Evolutionary conservation across 2,329 filamentous ascomycete genomes (phyloP).

Genomic region (Aspergillus sclerotialis): DNA sequence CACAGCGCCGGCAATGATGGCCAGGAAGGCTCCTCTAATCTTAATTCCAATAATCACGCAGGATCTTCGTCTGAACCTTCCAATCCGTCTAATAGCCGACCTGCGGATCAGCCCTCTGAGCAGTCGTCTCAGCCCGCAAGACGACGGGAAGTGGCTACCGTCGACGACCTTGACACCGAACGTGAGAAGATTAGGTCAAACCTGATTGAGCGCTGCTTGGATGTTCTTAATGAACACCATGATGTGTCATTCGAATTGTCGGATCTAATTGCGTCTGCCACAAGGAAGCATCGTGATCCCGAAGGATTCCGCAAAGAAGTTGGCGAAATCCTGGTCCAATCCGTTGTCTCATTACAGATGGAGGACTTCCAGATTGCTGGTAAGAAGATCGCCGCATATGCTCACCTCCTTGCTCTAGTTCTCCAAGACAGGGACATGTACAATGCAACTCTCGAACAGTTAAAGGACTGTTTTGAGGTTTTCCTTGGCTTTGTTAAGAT

Average conservation of each 20-base stretch:
- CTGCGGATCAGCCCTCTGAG: constrained; percentile 12
- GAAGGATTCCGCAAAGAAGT: constrained; percentile 61
- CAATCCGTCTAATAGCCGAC: constrained; percentile 13
- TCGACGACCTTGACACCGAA: constrained; percentile 73
- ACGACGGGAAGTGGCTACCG: constrained; percentile 41
- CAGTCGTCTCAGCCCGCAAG: constrained; percentile 17
- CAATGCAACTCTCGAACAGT: constrained; percentile 61
- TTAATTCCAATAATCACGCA: constrained; percentile 10
- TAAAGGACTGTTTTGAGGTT: constrained; percentile 69
- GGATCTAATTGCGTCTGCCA: constrained; percentile 72
- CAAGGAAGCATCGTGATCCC: constrained; percentile 54
- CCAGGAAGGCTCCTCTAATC: constrained; percentile 16
- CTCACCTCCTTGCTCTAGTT: constrained; percentile 81
- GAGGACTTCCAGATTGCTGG: constrained; percentile 50
- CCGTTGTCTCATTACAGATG: constrained; percentile 62
- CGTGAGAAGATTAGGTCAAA: constrained; percentile 66
- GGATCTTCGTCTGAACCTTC: constrained; percentile 14
- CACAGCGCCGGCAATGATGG: constrained; percentile 18
- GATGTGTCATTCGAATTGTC: constrained; percentile 85
- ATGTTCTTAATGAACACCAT: constrained; percentile 81
- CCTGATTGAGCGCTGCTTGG: constrained; percentile 81
- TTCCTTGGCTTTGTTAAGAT: constrained; percentile 75
- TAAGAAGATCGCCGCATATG: constrained; percentile 79
- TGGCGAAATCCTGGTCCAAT: constrained; percentile 74
- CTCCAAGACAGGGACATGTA: constrained; percentile 80